Evolutionary conservation across 352 stramenopile species (phyloP), one percentile per base, ranked within the genome.

Genomic region (Phytophthora syringae): DNA sequence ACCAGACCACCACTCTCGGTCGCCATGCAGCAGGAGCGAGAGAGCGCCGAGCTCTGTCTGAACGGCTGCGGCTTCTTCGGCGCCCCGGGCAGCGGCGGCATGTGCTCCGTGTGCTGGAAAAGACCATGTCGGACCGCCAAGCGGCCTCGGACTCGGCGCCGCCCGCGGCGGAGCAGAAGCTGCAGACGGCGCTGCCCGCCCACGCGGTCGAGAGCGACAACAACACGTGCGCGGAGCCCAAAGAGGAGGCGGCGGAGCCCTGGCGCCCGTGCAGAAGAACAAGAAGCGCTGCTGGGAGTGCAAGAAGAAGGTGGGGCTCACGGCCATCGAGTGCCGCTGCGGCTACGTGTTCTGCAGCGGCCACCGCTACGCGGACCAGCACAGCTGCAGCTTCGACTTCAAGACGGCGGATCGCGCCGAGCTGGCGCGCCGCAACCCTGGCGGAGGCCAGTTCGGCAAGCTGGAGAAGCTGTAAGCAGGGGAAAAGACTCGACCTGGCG

Each of bases 251-350:
- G 9, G 52, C 47, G 0, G 49, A 69, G 28, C 18, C 44, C 39
- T 5, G 52, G 84, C 80, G 47, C 61, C 69, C 21, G 75, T 93
- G 44, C 91, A 97, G 78, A 97, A 93, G 74, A 97, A 97, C 76
- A 89, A 92, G 60, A 94, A 93, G 64, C 84, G 88, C 24, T 97
- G 91, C 80, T 97, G 88, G 79, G 82, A 93, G 57, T 97, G 91
- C 81, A 94, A 91, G 75, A 97, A 97, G 76, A 97, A 97, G 72
- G 84, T 97, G 18, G 89, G 91, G 0, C 76, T 97, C 6, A 96
- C 88, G 20, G 91, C 88, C 18, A 93, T 97, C 55, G 86, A 95
- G 66, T 97, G 91, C 70, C 84, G 86, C 44, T 97, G 91, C 58
- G 88, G 88, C 55, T 96, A 86, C 58, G 80, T 97, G 21, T 97